A percentile compares a stretch with the other conserved stretches of the same genome.
Evolutionary conservation across 2,329 filamentous ascomycete species (phyloP).

Genomic region (Xylaria sp.): DNA sequence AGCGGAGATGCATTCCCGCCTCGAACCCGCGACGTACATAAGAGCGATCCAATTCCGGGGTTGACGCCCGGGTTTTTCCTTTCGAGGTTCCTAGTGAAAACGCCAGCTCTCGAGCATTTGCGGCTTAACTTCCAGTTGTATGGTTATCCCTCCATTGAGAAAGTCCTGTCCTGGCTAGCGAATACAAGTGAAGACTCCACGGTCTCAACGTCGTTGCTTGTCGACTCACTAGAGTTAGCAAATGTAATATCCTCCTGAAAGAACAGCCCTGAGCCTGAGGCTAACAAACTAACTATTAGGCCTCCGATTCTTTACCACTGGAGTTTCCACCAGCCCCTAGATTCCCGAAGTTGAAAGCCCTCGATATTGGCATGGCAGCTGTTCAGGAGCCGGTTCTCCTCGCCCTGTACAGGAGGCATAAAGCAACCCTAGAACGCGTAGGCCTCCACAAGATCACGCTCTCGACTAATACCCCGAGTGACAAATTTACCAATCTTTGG

Average conservation of each 20-base stretch:
- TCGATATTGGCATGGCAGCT: slow-evolving; percentile 52
- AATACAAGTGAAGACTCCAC: not conserved
- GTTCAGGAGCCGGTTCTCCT: slow-evolving; percentile 43
- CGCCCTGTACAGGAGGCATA: slow-evolving; percentile 48
- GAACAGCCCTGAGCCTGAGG: not conserved
- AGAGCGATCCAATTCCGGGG: not conserved
- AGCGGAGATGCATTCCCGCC: slow-evolving; percentile 2
- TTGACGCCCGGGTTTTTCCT: slow-evolving; percentile 32
- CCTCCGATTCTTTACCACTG: not conserved
- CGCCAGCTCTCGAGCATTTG: slow-evolving; percentile 55
- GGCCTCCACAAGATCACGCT: slow-evolving; percentile 52
- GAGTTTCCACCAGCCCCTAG: slow-evolving; percentile 35
- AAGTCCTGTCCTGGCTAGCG: slow-evolving; percentile 50
- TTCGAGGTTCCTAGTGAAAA: slow-evolving; percentile 47
- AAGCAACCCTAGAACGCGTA: slow-evolving; percentile 50
- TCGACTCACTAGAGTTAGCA: not conserved
- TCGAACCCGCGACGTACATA: not conserved
- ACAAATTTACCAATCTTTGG: slow-evolving; percentile 48
- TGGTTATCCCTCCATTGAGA: slow-evolving; percentile 21
- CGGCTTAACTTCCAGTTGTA: slow-evolving; percentile 55
- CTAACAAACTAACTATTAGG: slow-evolving; percentile 17
- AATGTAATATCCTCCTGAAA: slow-evolving; percentile 9
- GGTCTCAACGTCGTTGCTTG: not conserved
- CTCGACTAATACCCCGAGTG: slow-evolving; percentile 27
- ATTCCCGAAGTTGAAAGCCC: slow-evolving; percentile 45